phyloP scores from a whole-genome alignment of 148 eudicot species.

The Persicaria maculosa region DNA sequence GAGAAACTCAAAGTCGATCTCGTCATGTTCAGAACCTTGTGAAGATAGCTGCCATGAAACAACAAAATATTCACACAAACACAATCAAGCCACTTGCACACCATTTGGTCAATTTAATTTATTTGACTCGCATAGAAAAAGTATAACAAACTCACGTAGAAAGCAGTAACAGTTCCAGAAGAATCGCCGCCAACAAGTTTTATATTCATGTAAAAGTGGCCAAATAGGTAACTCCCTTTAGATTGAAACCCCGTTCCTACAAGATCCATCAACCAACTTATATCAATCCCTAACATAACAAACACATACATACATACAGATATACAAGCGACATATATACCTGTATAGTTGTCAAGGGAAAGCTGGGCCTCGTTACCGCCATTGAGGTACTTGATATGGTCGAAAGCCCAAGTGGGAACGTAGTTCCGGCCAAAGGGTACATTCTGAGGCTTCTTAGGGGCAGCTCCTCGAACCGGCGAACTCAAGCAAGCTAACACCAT shows the following conservation, averaged over 20 bases:
- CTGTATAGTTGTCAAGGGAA: conserved; percentile 56
- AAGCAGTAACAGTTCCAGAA: conserved; percentile 93
- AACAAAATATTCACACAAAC: neutral
- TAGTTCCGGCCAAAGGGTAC: conserved; percentile 67
- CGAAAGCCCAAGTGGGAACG: conserved; percentile 74
- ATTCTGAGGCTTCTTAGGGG: conserved; percentile 40
- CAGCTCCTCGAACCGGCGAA: conserved; percentile 9
- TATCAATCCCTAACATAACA: no score
- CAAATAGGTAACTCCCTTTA: conserved; percentile 50
- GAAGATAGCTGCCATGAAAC: neutral
- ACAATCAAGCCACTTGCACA: neutral
- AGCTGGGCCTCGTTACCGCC: conserved; percentile 67
- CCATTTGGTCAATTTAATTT: no score
- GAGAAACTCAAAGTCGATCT: conserved; percentile 81
- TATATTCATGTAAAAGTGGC: conserved; percentile 73
- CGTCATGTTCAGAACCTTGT: conserved; percentile 34
- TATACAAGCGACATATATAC: conserved; percentile 18
- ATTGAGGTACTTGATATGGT: conserved; percentile 66
- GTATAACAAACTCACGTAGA: conserved; percentile 39
- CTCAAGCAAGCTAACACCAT: neutral
- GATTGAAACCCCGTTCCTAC: conserved; percentile 80
- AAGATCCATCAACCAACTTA: neutral
- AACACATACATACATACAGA: no score
- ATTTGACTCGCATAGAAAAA: no score
- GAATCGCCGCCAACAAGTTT: conserved; percentile 83